Evolutionary conservation across 202 grass and related monocot species (phyloP), one percentile per base, ranked within the genome.

Genomic region (Zoysia matrella): DNA sequence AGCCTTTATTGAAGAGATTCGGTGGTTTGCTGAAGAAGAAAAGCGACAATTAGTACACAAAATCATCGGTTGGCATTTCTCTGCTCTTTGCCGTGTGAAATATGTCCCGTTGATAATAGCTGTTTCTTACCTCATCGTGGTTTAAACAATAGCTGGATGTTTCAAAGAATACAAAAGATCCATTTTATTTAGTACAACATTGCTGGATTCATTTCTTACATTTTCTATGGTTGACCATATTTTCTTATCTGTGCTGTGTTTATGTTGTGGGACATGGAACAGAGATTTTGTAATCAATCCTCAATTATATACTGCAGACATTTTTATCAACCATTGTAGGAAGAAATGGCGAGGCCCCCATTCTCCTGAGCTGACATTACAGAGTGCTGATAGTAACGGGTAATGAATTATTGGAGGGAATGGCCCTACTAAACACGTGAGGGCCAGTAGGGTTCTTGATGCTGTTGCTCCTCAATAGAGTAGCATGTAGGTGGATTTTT

Each of bases 11-110:
- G 57, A 94, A 91, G 78, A 87, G 88, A 85, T 86, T 91, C 47
- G 65, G 89, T 58, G 88, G 88, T 60, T 87, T 94, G 76, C 80
- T 91, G 57, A 94, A 87, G 81, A 94, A 94, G 73, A 94, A 84
- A 84, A 87, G 63, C 52, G 63, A 77, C 80, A 81, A 82, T 73
- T 94, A 86, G 80, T 83, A 60, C 52, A 77, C 30, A 91, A 76
- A 77, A 57, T 40, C 43, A 56, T 75, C 75, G 71, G 39, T 57
- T 79, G 63, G 70, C 63, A 57, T 82, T 82, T 73, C 41, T 48
- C 77, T 78, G 50, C 77, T 78, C 69, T 74, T 69, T 89, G 73
- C 62, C 72, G 73, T 82, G 79, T 78, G 83, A 77, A 53, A 78
- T 82, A 68, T 83, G 75, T 78, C 74, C 73, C 82, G 89, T 86